These are phyloP conservation scores for Epichloe festucae DNA, from an alignment of 2,329 filamentous ascomycete species.

Conservation along the genomic window DNA sequence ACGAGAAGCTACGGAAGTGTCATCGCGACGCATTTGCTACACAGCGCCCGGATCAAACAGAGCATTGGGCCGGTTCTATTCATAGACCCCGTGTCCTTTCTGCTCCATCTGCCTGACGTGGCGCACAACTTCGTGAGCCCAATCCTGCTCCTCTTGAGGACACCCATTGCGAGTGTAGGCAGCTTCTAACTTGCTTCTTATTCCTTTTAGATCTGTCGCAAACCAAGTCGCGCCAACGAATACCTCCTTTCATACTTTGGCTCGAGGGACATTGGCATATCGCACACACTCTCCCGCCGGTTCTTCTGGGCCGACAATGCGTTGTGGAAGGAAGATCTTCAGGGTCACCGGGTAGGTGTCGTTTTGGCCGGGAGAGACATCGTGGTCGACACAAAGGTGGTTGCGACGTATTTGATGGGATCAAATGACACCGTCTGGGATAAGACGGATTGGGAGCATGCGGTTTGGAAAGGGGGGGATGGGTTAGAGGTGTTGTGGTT, in stretches of 20 bases:
- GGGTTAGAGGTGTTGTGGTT: constrained; percentile 41
- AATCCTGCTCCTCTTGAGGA: background rate
- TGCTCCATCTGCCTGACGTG: constrained; percentile 48
- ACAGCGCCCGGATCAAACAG: constrained; percentile 17
- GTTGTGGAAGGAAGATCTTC: constrained; percentile 45
- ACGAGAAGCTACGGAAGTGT: constrained; percentile 36
- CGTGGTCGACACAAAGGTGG: constrained; percentile 39
- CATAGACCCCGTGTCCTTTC: constrained; percentile 46
- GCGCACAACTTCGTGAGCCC: constrained; percentile 43
- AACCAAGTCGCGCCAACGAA: constrained; percentile 38
- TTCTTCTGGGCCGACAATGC: constrained; percentile 52
- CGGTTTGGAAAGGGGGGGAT: constrained; percentile 21
- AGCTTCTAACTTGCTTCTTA: too few species aligned
- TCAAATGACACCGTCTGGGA: constrained; percentile 3
- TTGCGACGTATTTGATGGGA: constrained; percentile 36
- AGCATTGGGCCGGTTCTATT: constrained; percentile 37
- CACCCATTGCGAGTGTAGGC: too few species aligned
- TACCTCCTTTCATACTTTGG: constrained; percentile 48
- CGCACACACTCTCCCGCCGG: constrained; percentile 41
- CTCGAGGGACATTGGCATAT: constrained; percentile 42
- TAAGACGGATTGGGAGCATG: constrained; percentile 7
- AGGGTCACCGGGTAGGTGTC: constrained; percentile 29
- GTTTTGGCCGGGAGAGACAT: constrained; percentile 37
- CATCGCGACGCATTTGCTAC: constrained; percentile 42
- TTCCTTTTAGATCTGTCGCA: constrained; percentile 20